Evolutionary conservation across 176 grass and related monocot genomes (phyloP), one percentile per base, ranked within the genome.

Genomic region (Aegilops tauschii): DNA sequence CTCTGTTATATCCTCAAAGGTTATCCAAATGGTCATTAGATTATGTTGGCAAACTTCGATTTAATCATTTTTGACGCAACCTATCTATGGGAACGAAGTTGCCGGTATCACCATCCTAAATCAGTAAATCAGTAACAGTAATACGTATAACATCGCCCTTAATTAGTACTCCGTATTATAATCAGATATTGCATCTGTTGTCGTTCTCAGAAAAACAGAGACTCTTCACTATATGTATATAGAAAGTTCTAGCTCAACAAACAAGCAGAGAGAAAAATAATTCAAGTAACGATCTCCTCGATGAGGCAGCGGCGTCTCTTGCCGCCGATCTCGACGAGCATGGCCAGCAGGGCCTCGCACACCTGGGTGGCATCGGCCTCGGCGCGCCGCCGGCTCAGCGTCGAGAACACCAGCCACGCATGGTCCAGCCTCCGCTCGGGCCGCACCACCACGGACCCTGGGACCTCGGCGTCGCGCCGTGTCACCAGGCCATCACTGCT

Each of bases 331-430:
- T 95, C 91, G 3, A 98, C 87, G n/a, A 98, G 93, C 90, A 95
- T 89, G 62, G 90, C 88, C 44, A 98, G 34, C 34, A 98, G 56
- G 81, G 91, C 91, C 74, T 95, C 96, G 18, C 93, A 95, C 86
- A 95, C 93, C 79, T 98, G 82, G 25, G 86, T 94, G 0, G 96
- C 90, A 66, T 98, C 93, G 8, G 93, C 91, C 58, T 98, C 88
- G 0, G 88, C 35, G 1, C 67, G 74, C 20, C 90, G 65, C 82
- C 86, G 84, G 49, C 80, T 90, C 58, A 82, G 36, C 20, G 90
- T 80, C 30, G 96, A 91, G 67, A 95, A 89, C 61, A 98, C 96
- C 84, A 95, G 92, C 96, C 93, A 95, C 28, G 93, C 86, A 28
- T 98, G 96, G 69, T 95, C 90, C 79, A 98, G 78, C 85, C 86